Evolutionary conservation across 2,329 filamentous ascomycete species (phyloP).

Genomic region (Trichoderma arundinaceum): DNA sequence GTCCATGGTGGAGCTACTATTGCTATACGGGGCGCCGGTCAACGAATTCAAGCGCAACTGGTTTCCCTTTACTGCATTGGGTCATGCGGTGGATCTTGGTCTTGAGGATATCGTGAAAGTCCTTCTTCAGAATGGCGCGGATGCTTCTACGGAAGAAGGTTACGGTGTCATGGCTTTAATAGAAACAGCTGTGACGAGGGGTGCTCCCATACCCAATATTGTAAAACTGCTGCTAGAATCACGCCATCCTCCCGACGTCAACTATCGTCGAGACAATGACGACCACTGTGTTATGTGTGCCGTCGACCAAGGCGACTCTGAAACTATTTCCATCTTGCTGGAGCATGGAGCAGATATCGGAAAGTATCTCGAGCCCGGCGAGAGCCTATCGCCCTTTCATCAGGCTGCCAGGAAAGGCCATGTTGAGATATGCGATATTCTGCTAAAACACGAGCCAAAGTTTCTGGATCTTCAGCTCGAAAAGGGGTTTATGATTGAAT

Average conservation of each 20-base stretch:
- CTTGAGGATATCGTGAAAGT: conserved; percentile 34
- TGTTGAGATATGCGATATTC: conserved; percentile 32
- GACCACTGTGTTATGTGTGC: conserved; percentile 32
- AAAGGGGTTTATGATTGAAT: conserved; percentile 30
- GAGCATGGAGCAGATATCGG: conserved; percentile 35
- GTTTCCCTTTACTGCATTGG: conserved; percentile 33
- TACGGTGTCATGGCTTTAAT: conserved; percentile 32
- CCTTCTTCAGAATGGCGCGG: conserved; percentile 37
- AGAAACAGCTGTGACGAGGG: conserved; percentile 28
- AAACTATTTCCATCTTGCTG: conserved; percentile 34
- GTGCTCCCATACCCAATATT: conserved; percentile 14
- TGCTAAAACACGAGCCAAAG: conserved; percentile 35
- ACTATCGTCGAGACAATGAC: conserved; percentile 30
- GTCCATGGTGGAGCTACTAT: conserved; percentile 32
- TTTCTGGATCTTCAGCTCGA: conserved; percentile 35
- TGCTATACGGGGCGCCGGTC: conserved; percentile 32
- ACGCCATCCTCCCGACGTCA: conserved; percentile 32
- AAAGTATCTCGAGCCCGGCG: conserved; percentile 25
- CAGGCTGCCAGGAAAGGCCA: conserved; percentile 33
- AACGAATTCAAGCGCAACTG: conserved; percentile 30
- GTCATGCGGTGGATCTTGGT: conserved; percentile 33
- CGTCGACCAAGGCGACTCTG: conserved; percentile 15
- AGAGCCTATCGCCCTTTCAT: conserved; percentile 33
- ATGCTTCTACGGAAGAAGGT: conserved; percentile 37
- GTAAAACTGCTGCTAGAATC: conserved; percentile 34